These are phyloP conservation scores for Massariosphaeria phaeospora DNA, from an alignment of 495 filamentous ascomycete species.

Conservation along the genomic window DNA sequence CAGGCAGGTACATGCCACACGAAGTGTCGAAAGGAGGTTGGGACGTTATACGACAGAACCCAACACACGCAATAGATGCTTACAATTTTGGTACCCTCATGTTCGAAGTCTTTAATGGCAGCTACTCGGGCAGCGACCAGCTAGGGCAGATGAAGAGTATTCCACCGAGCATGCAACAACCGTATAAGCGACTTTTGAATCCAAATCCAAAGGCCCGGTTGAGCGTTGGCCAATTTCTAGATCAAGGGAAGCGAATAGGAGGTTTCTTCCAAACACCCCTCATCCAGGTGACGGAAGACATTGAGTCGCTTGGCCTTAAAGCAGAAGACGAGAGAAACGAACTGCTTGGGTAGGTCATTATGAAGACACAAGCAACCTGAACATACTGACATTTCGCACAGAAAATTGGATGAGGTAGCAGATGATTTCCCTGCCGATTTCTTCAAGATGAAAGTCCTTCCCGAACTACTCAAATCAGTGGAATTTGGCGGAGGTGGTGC, in stretches of 20 bases:
- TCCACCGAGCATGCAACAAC: slow-evolving; percentile 78
- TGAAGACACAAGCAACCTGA: slow-evolving; percentile 7
- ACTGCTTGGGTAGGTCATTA: slow-evolving; percentile 65
- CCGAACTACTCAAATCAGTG: slow-evolving; percentile 92
- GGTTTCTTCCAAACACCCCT: slow-evolving; percentile 89
- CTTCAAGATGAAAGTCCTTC: slow-evolving; percentile 93
- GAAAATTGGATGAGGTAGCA: slow-evolving; percentile 77
- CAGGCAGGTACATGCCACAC: slow-evolving; percentile 73
- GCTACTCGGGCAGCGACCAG: slow-evolving; percentile 65
- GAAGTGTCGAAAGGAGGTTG: slow-evolving; percentile 83
- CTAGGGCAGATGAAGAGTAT: slow-evolving; percentile 79
- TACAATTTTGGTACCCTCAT: slow-evolving; percentile 81
- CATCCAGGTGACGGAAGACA: slow-evolving; percentile 83
- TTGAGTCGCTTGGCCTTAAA: slow-evolving; percentile 88
- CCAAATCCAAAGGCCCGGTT: slow-evolving; percentile 84
- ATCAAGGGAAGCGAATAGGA: slow-evolving; percentile 76
- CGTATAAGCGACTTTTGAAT: slow-evolving; percentile 81
- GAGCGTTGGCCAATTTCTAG: slow-evolving; percentile 78
- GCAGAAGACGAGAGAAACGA: slow-evolving; percentile 74
- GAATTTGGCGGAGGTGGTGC: slow-evolving; percentile 96
- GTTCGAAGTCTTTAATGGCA: slow-evolving; percentile 86
- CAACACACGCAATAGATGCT: slow-evolving; percentile 75
- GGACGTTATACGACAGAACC: slow-evolving; percentile 79
- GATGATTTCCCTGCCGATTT: slow-evolving; percentile 97
- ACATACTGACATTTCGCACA: slow-evolving; percentile 40